phyloP scores from a whole-genome alignment of 2,329 filamentous ascomycete species.

The Penicillium sumatraense region DNA sequence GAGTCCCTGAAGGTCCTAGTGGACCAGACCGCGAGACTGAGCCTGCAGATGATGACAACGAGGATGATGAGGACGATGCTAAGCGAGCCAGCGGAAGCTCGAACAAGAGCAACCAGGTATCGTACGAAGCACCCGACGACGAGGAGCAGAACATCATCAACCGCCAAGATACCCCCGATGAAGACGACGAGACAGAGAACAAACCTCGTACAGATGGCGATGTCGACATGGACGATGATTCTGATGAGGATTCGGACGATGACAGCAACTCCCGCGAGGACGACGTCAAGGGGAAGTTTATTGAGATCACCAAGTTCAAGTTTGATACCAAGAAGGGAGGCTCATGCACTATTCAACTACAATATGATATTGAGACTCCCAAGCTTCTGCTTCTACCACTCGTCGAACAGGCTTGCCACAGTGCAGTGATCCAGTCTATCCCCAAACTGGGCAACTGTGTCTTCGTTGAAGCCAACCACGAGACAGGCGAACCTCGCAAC shows the following conservation, averaged over 20 bases:
- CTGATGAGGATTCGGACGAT: slow-evolving; percentile 45
- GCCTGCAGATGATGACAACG: slow-evolving; percentile 71
- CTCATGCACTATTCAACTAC: slow-evolving; percentile 80
- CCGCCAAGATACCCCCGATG: slow-evolving; percentile 61
- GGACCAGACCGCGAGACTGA: slow-evolving; percentile 59
- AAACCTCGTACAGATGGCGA: slow-evolving; percentile 36
- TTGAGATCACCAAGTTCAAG: slow-evolving; percentile 74
- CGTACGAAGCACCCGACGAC: slow-evolving; percentile 91
- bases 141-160: slow-evolving; percentile 82
- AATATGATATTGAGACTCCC: slow-evolving; percentile 77
- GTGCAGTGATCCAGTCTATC: slow-evolving; percentile 86
- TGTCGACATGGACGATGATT: slow-evolving; percentile 44
- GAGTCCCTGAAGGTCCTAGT: slow-evolving; percentile 56
- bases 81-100: slow-evolving; percentile 63
- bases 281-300: slow-evolving; percentile 66
- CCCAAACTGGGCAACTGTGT: slow-evolving; percentile 74
- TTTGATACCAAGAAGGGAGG: slow-evolving; percentile 76
- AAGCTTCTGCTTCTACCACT: slow-evolving; percentile 94
- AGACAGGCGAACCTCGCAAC: slow-evolving; percentile 52
- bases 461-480: slow-evolving; percentile 64
- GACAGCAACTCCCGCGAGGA: slow-evolving; percentile 61
- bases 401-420: slow-evolving; percentile 78
- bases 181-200: slow-evolving; percentile 57
- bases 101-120: slow-evolving; percentile 80
- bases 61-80: slow-evolving; percentile 76